phyloP scores from a whole-genome alignment of 345 rosid genomes.

The Heritiera littoralis region DNA sequence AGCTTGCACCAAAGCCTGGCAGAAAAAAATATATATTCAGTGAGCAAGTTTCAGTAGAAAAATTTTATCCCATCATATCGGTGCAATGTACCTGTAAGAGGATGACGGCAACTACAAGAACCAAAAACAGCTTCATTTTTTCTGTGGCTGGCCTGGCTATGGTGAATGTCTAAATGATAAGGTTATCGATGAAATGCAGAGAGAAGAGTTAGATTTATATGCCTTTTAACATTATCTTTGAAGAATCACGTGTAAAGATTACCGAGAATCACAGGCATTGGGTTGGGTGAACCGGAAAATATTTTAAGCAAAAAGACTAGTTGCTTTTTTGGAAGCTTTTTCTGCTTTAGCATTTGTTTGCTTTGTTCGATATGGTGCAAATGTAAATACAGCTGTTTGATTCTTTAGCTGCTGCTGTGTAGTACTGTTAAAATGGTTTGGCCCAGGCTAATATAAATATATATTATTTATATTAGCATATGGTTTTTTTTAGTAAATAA shows the following conservation, averaged over 20 bases:
- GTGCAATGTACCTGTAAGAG: conserved; percentile 31
- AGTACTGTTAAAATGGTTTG: too few species aligned
- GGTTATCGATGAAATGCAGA: conserved; percentile 18
- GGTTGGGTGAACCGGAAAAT: conserved; percentile 24
- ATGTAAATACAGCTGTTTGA: conserved; percentile 26
- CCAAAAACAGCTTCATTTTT: conserved; percentile 35
- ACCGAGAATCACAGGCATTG: conserved; percentile 13
- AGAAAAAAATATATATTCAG: neutral
- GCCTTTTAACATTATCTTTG: conserved; percentile 13
- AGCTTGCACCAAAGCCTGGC: conserved; percentile 30
- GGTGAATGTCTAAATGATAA: neutral
- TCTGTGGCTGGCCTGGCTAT: neutral
- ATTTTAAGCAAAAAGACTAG: neutral
- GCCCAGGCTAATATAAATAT: too few species aligned
- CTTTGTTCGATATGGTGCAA: neutral
- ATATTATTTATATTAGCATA: too few species aligned
- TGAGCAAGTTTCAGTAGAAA: neutral
- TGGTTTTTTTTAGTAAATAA: too few species aligned
- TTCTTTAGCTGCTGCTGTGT: conserved; percentile 12
- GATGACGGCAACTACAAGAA: conserved; percentile 26
- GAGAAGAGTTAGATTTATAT: neutral
- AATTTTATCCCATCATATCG: neutral
- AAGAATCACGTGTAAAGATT: conserved; percentile 22
- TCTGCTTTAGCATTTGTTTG: conserved; percentile 18
- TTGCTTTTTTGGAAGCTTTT: conserved; percentile 24